Conservation (phyloP, 2,329 filamentous ascomycete species). For the Beauveria rudraprayagi region DNA sequence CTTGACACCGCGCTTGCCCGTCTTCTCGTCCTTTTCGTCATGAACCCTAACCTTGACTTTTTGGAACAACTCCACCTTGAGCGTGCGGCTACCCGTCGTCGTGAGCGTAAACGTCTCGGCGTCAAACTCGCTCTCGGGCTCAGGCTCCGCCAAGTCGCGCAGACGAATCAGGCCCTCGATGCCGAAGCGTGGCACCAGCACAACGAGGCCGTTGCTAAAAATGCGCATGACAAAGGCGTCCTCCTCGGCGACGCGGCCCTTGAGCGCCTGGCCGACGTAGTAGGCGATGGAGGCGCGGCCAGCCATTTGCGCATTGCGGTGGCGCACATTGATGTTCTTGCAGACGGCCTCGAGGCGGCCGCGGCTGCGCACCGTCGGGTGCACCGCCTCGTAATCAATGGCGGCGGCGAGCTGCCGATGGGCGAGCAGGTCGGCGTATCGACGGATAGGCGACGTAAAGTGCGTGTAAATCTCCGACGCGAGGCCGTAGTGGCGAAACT, state of each 20-base stretch:
- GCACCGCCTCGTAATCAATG: slow-evolving; percentile 85
- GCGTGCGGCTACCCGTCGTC: slow-evolving; percentile 45
- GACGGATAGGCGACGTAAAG: slow-evolving; percentile 93
- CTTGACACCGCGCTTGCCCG: slow-evolving; percentile 89
- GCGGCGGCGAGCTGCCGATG: slow-evolving; percentile 92
- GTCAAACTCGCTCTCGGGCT: slow-evolving; percentile 77
- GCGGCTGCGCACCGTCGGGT: slow-evolving; percentile 71
- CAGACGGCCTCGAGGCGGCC: slow-evolving; percentile 86
- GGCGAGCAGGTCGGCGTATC: slow-evolving; percentile 92
- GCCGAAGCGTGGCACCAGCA: slow-evolving; percentile 90
- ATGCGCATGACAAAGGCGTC: slow-evolving; percentile 96
- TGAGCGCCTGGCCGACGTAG: slow-evolving; percentile 94
- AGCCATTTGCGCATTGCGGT: slow-evolving; percentile 94
- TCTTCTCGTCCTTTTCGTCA: slow-evolving; percentile 88
- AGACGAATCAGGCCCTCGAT: slow-evolving; percentile 88
- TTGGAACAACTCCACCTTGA: slow-evolving; percentile 77
- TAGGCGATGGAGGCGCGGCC: slow-evolving; percentile 93
- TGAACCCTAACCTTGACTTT: slow-evolving; percentile 84
- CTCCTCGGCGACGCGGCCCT: slow-evolving; percentile 66
- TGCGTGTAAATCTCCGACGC: slow-evolving; percentile 97
- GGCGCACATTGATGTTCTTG: slow-evolving; percentile 96
- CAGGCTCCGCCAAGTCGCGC: slow-evolving; percentile 69
- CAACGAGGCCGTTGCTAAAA: slow-evolving; percentile 94
- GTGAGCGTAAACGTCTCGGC: slow-evolving; percentile 73
- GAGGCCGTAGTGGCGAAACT: slow-evolving; percentile 95